Base-by-base conservation (phyloP, 2,329 filamentous ascomycete species). In the Botrytis porri region DNA sequence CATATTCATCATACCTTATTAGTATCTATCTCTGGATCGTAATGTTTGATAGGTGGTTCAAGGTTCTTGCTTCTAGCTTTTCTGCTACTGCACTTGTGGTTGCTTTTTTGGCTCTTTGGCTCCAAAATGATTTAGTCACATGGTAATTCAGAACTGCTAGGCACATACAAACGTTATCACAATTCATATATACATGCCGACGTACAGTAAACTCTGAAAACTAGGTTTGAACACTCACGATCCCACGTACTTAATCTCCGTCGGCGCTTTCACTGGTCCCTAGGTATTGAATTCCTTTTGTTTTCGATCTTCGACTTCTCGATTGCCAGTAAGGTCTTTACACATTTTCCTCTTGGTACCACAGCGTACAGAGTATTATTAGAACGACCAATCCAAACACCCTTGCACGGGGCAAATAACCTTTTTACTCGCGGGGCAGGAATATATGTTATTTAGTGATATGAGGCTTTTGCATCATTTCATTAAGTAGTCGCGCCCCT, bases 341-440 rank as follows among this genome's bases (percentile, higher is more conserved):
- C 25, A 57, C 65, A 59, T 69, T 29, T 57, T 69, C 25, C 45
- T 41, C 4, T 41, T 29, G 4, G 32, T 32, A n/a, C n/a, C 39
- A 29, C 43, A 14, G 37, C 35, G 60, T 32, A 57, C 63, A 22
- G 63, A 20, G 43, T 65, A 37, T 20, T 32, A 32, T 54, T 41
- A 57, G 39, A 32, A 69, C 65, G 65, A 25, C 48, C 35, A 48
- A 57, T 22, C 48, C 35, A 57, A 59, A 67, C 37, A 57, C n/a
- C 65, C 65, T 57, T 69, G 65, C 65, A 69, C 37, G 65, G 65
- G 65, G 65, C 41, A 48, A 59, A 72, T 16, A 60, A 60, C 70
- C 62, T 67, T 37, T 29, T 48, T 57, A 57, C 59, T 60, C 70
- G 70, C 62, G 70, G 70, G 70, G 61, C 45, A 57, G 65, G 37